Evolutionary conservation across 768 basidiomycete species (phyloP).

Genomic region (Suillus subluteus): DNA sequence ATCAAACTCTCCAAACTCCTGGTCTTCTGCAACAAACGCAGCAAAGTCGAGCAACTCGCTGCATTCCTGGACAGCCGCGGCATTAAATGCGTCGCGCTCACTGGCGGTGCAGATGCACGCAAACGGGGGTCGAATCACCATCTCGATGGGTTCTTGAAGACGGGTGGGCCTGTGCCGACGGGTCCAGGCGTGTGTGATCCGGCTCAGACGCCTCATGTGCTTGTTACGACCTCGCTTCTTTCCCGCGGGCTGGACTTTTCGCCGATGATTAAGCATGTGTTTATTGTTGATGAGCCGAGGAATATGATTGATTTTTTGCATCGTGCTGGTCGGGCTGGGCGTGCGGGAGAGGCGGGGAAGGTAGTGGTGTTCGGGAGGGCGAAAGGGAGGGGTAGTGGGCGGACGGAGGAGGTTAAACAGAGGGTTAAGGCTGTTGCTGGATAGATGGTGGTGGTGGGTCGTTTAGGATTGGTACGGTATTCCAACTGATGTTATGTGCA

Average conservation of each 20-base stretch:
- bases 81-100: slow-evolving; percentile 66
- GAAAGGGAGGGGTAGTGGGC: slow-evolving; percentile 63
- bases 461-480: not conserved
- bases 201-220: slow-evolving; percentile 56
- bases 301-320: slow-evolving; percentile 94
- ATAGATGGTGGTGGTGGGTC: slow-evolving; percentile 18
- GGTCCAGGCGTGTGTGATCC: slow-evolving; percentile 25
- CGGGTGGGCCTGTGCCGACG: slow-evolving; percentile 10
- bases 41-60: slow-evolving; percentile 66
- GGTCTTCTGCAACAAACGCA: slow-evolving; percentile 81
- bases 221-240: slow-evolving; percentile 89
- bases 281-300: slow-evolving; percentile 85
- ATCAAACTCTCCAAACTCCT: slow-evolving; percentile 65
- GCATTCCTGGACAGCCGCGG: slow-evolving; percentile 60
- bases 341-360: slow-evolving; percentile 70
- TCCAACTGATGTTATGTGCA: not conserved
- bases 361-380: slow-evolving; percentile 79
- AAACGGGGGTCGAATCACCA: slow-evolving; percentile 74
- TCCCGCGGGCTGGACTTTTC: slow-evolving; percentile 90
- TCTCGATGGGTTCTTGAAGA: slow-evolving; percentile 72
- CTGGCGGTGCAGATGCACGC: slow-evolving; percentile 60
- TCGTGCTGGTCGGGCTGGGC: slow-evolving; percentile 81
- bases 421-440: slow-evolving; percentile 47
- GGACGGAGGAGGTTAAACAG: slow-evolving; percentile 53
- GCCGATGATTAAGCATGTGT: slow-evolving; percentile 75